Evolutionary conservation across 805 yeast species (phyloP).

Genomic region (Nakazawaea peltata): DNA sequence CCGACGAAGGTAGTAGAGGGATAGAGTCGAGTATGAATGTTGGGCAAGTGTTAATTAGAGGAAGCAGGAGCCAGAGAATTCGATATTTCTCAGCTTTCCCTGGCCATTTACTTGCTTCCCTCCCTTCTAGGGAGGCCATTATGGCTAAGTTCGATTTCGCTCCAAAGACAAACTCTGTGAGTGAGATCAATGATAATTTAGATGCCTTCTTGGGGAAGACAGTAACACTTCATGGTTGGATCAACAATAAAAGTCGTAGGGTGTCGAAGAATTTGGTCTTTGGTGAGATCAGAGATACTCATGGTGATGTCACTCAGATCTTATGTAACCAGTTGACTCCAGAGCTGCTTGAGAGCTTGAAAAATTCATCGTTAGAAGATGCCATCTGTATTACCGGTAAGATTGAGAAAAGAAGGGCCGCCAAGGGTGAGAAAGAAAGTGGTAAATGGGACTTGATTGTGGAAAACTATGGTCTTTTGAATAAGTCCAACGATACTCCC

Average conservation of each 20-base stretch:
- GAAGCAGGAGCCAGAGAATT: no score
- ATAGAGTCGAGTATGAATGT: no score
- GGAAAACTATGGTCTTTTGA: constrained; percentile 43
- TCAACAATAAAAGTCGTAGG: constrained; percentile 65
- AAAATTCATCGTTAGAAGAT: constrained; percentile 61
- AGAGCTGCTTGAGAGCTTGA: constrained; percentile 26
- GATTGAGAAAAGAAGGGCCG: constrained; percentile 26
- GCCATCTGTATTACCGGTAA: constrained; percentile 60
- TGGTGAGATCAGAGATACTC: constrained; percentile 65
- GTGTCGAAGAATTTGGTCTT: constrained; percentile 60
- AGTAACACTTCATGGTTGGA: constrained; percentile 74
- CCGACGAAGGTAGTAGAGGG: no score
- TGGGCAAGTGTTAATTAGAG: no score
- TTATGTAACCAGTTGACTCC: constrained; percentile 30
- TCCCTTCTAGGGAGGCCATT: constrained; percentile 6
- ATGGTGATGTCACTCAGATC: constrained; percentile 62
- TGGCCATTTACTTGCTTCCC: no score
- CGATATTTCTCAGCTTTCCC: no score
- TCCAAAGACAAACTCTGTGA: constrained; percentile 20
- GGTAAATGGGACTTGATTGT: constrained; percentile 53
- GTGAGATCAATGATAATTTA: constrained; percentile 11
- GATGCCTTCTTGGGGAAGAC: constrained; percentile 11
- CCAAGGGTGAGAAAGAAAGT: constrained; percentile 14
- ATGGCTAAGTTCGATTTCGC: constrained; percentile 15
- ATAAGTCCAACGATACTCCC: constrained; percentile 54